These are phyloP conservation scores for Penicillium chermesinum DNA, from an alignment of 495 filamentous ascomycete species.

Conservation along the genomic window DNA sequence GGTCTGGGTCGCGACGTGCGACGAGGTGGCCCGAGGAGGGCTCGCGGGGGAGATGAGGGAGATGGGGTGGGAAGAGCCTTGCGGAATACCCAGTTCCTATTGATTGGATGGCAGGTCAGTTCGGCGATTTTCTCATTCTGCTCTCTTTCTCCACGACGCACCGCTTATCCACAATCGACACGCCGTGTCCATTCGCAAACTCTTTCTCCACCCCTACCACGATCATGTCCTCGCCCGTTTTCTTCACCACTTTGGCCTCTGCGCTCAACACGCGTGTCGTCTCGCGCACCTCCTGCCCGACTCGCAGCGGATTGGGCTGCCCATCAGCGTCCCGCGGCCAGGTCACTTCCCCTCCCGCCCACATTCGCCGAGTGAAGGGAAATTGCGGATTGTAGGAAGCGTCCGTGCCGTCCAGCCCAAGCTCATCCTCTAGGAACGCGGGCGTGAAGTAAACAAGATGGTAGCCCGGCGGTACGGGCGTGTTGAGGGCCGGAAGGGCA, in stretches of 20 bases:
- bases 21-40: conserved; percentile 2
- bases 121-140: neutral
- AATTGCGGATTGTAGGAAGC: conserved; percentile 57
- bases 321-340: conserved; percentile 40
- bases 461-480: conserved; percentile 57
- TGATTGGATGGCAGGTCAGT: neutral
- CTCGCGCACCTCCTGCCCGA: conserved; percentile 53
- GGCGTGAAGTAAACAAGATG: conserved; percentile 72
- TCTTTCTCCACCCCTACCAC: conserved; percentile 60
- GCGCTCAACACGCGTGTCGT: conserved; percentile 49
- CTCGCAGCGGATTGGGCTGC: conserved; percentile 37
- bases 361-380: conserved; percentile 68
- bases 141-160: conserved; percentile 12
- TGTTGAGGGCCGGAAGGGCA: conserved; percentile 24
- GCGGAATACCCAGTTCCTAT: conserved; percentile 58
- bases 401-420: conserved; percentile 71
- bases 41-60: conserved; percentile 11
- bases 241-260: conserved; percentile 45
- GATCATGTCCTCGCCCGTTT: conserved; percentile 59
- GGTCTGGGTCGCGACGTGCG: conserved; percentile 17
- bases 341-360: conserved; percentile 65
- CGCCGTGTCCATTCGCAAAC: conserved; percentile 46
- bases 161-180: conserved; percentile 52
- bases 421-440: conserved; percentile 43
- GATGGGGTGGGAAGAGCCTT: conserved; percentile 34